Base-by-base conservation (phyloP, 2,329 filamentous ascomycete genomes). In the Aspergillus sp. region DNA sequence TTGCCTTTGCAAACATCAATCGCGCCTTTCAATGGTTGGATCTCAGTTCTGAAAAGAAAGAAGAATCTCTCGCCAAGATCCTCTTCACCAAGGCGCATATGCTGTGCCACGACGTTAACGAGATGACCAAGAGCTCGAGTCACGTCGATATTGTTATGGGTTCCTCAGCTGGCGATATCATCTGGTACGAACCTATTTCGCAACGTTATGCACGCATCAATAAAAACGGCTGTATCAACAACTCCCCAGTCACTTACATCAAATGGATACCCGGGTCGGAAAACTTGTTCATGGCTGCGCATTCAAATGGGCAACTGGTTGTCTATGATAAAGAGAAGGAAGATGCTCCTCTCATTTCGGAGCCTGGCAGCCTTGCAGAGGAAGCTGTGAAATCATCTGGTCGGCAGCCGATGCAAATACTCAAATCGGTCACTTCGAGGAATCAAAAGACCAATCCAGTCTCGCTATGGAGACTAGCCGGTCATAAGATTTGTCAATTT, bases 301-400 rank as follows among this genome's bases (percentile, higher is more conserved):
- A 97, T 65, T 87, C 89, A 76, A 90, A 98, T 61, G 93, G 93
- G 1, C 85, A 86, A 2, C 69, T 98, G 41, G 80, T 98, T 2
- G 89, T 97, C 1, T 98, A 97, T 59, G 93, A 98, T 69, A 98
- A 97, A 70, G 90, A 96, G 63, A 95, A 93, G 65, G 90, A 96
- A 54, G 90, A 96, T 64, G 83, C 84, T 0, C 76, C 83, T 1
- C 93, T 95, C 60, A 76, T 81, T 3, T 78, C 86, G 0, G 89
- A 95, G 63, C 79, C 62, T 12, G 60, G 61, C 3, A 46, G 64
- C 62, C 50, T 50, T 13, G 17, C 37, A 19, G 57, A 50, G 45
- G 63, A 52, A 49, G 58, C 48, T 59, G 64, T 51, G 53, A 64
- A 51, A 51, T 58, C 52, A 47, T 51, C 45, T 45, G 62, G 48